Evolutionary conservation across 2,329 filamentous ascomycete genomes (phyloP).

Genomic region (Tolypocladium cylindrosporum): DNA sequence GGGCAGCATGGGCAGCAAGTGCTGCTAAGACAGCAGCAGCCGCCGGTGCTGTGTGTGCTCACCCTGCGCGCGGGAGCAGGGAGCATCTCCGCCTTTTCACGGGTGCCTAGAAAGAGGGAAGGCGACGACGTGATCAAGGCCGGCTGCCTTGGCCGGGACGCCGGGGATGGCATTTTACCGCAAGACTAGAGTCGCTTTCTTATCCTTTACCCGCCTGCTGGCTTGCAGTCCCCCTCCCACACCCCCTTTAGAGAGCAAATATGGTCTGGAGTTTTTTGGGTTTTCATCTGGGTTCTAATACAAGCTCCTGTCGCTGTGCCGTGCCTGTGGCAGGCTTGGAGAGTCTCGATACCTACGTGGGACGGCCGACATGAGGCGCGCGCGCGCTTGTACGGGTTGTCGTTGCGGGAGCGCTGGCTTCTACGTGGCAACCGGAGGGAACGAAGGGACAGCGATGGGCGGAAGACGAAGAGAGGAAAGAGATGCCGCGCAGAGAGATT

Average conservation of each 20-base stretch:
- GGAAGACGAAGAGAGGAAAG: neutral
- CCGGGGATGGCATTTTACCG: neutral
- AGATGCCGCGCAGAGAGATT: neutral
- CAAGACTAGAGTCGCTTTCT: constrained; percentile 1
- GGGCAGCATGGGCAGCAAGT: constrained; percentile 53
- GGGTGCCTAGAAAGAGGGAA: neutral
- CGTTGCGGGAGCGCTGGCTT: neutral
- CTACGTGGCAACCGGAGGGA: neutral
- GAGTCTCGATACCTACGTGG: constrained; percentile 1
- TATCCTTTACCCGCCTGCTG: neutral
- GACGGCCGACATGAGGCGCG: neutral
- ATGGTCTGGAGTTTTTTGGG: constrained; percentile 38
- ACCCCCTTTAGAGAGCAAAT: constrained; percentile 26
- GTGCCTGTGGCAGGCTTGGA: constrained; percentile 2
- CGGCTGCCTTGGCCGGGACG: constrained; percentile 1
- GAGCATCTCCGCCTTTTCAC: neutral
- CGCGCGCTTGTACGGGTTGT: neutral
- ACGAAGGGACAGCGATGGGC: neutral
- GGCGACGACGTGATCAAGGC: constrained; percentile 1
- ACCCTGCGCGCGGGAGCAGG: neutral
- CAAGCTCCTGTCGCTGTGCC: constrained; percentile 20
- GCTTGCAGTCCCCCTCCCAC: neutral
- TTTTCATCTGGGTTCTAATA: constrained; percentile 34
- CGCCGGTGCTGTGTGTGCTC: neutral
- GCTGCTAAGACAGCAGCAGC: constrained; percentile 50